A percentile compares a stretch with the other conserved stretches of the same genome.
These are phyloP conservation scores for Actinomortierella wolfii DNA, from an alignment of 371 early-diverging fungal species.

Conservation along the genomic window DNA sequence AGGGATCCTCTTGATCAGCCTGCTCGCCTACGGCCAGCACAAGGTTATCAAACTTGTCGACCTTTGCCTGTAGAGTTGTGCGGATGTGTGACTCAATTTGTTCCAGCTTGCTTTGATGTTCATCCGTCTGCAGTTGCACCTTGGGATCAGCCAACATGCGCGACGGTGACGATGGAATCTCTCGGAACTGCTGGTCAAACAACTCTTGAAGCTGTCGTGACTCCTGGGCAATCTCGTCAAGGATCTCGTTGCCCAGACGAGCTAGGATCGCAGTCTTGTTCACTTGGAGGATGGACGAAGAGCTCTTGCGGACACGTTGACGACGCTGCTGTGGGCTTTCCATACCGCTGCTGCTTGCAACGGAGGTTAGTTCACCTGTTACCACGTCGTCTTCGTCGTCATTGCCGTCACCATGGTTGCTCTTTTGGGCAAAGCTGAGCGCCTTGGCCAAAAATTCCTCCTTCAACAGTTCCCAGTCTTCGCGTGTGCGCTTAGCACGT, in stretches of 20 bases:
- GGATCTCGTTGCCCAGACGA: constrained; percentile 35
- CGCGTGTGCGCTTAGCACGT: constrained; percentile 38
- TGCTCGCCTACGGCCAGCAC: constrained; percentile 19
- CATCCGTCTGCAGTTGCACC: too few relatives aligned
- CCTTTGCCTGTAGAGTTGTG: constrained; percentile 27
- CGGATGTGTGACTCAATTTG: constrained; percentile 28
- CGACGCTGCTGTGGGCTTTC: too few relatives aligned
- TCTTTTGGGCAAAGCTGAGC: constrained; percentile 14
- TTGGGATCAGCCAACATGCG: too few relatives aligned
- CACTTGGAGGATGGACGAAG: not conserved
- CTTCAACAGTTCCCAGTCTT: constrained; percentile 46
- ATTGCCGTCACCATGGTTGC: not conserved
- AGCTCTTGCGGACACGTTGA: too few relatives aligned
- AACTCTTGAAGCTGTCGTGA: constrained; percentile 36
- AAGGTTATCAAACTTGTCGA: constrained; percentile 28
- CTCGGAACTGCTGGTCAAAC: constrained; percentile 26
- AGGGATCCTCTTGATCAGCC: constrained; percentile 18
- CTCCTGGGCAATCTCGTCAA: constrained; percentile 34
- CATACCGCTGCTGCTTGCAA: constrained; percentile 7
- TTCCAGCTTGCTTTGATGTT: constrained; percentile 16
- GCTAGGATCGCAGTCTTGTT: constrained; percentile 26
- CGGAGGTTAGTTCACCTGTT: not conserved
- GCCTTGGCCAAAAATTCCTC: constrained; percentile 41
- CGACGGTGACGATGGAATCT: constrained; percentile 7
- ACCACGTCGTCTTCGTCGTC: constrained; percentile 15